Base-by-base conservation (phyloP, 1,139 yeast species). In the Suhomyces anneliseae region DNA sequence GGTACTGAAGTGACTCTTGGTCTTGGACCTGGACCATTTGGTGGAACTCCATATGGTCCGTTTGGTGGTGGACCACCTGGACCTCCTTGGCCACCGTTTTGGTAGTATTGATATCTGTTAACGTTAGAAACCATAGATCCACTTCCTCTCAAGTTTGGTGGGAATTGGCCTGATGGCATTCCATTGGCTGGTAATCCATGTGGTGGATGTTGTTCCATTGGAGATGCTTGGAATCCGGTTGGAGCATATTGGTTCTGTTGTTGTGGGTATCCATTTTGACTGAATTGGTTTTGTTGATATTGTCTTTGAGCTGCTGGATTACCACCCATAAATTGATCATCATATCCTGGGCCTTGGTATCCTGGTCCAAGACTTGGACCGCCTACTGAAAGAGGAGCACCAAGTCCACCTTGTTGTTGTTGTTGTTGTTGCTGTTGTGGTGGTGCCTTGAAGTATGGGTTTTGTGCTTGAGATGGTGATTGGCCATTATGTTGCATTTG, bases 181-280 rank as follows among this genome's bases (percentile, higher is more conserved):
- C 73, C 73, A 40, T 63, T 65, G n/a, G 65, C 48, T n/a, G 74
- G 73, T 37, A 69, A 62, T 1, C 72, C 74, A 44, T 70, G 71
- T 1, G 74, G 74, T 11, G 70, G 73, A 27, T 56, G 62, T 49
- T 68, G 72, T 38, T 68, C 73, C 43, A 56, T 43, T 27, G 60
- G 58, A 14, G 54, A 47, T 26, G 39, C 54, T 27, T 50, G 48
- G 45, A 49, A 55, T 9, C 47, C 49, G 14, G 35, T 36, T 11
- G 48, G 45, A 19, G 27, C 43, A 34, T 15, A 40, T 8, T 37
- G 34, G 9, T 34, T 8, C 34, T 36, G 12, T 9, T 39, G 40
- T 27, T 8, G 38, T 24, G 27, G 36, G 8, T 29, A 14, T 10
- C 46, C 49, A 15, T 43, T 39, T 7, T 34, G 36, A 37, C 19